Evolutionary conservation across 2,329 filamentous ascomycete species (phyloP), one percentile per base, ranked within the genome.

Genomic region (Sclerotiophoma versabilis): DNA sequence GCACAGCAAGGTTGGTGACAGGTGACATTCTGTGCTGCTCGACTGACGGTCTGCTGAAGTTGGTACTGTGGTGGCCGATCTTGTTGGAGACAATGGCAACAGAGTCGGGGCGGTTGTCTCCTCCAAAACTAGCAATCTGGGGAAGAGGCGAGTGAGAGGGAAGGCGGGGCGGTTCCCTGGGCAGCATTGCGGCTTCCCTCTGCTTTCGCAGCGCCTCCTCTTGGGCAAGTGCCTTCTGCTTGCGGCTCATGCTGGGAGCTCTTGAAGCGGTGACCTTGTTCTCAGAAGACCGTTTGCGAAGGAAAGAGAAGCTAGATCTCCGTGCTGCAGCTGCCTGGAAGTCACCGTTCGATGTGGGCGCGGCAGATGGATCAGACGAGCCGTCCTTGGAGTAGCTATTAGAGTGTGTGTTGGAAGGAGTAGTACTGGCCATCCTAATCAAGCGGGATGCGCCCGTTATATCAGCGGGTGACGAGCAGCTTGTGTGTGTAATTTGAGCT

Each of bases 101-200:
- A 7, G 84, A 84, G 65, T 90, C 87, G 25, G 86, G 82, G 57
- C 87, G 77, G 41, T 73, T 80, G 2, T 91, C 88, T 61, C 84
- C 85, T 57, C 86, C 86, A 67, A 87, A 87, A 14, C 79, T 81
- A 60, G 83, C 79, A 51, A 87, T 70, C 79, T 80, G 66, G 70
- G 77, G 69, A 70, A 82, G 59, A 69, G 78, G 65, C 75, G 72
- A 72, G 64, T 76, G 75, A 22, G 75, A 73, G 20, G 84, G 83
- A 25, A 86, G 78, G 63, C 83, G 83, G 53, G 87, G 87, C 51
- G 87, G 84, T 43, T 81, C 80, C 67, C 81, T 81, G 34, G 85
- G 82, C 32, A 87, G 79, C 57, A 79, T 72, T 50, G 81, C 78
- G 54, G 79, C 80, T 69, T 85, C 84, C 43, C 82, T 81, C 70